Percentiles rank a stretch among this genome's conserved stretches.
Evolutionary conservation across 345 rosid genomes (phyloP).

Genomic region (Raphanus sativus): DNA sequence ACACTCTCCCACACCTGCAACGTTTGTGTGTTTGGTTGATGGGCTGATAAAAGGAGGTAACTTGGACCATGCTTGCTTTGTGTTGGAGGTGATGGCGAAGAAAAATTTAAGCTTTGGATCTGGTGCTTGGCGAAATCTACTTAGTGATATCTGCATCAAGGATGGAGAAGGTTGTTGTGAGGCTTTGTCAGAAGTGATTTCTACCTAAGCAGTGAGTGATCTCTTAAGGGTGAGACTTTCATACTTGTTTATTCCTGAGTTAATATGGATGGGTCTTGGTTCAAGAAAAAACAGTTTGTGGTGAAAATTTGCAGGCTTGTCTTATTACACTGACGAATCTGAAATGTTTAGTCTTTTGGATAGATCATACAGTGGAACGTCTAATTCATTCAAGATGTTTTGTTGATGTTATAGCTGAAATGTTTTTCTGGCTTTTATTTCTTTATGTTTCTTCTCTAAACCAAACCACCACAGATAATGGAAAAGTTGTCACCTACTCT

Average conservation of each 20-base stretch:
- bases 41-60: constrained; percentile 63
- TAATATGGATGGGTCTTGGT: constrained; percentile 3
- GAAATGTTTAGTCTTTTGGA: constrained; percentile 6
- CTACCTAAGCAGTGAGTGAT: constrained; percentile 19
- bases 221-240: constrained; percentile 24
- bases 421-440: not conserved
- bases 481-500: constrained; percentile 37
- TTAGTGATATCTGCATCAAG: constrained; percentile 42
- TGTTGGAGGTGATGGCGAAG: constrained; percentile 73
- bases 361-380: not conserved
- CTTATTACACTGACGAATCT: not conserved
- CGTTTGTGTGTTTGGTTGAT: constrained; percentile 48
- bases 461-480: constrained; percentile 38
- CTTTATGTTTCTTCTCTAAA: constrained; percentile 24
- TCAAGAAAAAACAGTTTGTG: not conserved
- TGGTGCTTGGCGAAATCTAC: constrained; percentile 55
- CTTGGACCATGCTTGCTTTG: constrained; percentile 59
- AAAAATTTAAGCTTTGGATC: constrained; percentile 53
- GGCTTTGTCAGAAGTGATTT: constrained; percentile 49
- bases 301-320: not conserved
- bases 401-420: constrained; percentile 10
- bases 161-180: constrained; percentile 35
- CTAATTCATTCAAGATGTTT: constrained; percentile 3
- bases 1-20: constrained; percentile 63
- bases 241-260: not conserved